Conservation (phyloP, 2,329 filamentous ascomycete species). For the Botrytis elliptica region DNA sequence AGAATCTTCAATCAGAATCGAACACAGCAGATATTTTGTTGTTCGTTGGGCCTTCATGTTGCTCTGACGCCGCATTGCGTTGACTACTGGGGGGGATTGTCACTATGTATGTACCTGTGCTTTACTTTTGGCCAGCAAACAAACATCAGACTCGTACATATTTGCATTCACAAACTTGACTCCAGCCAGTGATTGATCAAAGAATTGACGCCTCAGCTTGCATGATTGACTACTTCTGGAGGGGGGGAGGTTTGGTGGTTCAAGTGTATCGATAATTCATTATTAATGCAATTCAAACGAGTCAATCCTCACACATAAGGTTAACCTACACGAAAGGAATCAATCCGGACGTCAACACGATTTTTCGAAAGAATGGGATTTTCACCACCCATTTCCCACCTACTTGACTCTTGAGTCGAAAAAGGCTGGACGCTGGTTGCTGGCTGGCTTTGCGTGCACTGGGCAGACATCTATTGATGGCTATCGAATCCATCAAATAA, state of each 20-base stretch:
- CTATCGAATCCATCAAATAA: slow-evolving; percentile 11
- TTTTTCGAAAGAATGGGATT: background rate
- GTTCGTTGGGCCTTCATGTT: slow-evolving; percentile 24
- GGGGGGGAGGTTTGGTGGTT: slow-evolving; percentile 5
- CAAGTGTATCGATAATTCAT: background rate
- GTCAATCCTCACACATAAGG: background rate
- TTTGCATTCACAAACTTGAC: slow-evolving; percentile 5
- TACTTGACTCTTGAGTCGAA: background rate
- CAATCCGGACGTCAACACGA: background rate
- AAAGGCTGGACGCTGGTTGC: background rate
- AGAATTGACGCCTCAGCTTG: slow-evolving; percentile 5
- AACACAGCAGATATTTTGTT: slow-evolving; percentile 23
- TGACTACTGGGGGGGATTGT: slow-evolving; percentile 13
- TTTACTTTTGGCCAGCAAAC: slow-evolving; percentile 23
- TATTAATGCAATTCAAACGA: slow-evolving; percentile 19
- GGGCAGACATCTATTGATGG: slow-evolving; percentile 6
- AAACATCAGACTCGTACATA: slow-evolving; percentile 17
- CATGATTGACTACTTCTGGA: background rate
- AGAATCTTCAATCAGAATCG: slow-evolving; percentile 23
- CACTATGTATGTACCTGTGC: slow-evolving; percentile 17
- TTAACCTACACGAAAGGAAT: background rate
- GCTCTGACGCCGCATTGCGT: slow-evolving; percentile 23
- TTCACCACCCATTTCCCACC: background rate
- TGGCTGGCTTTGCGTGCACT: slow-evolving; percentile 2
- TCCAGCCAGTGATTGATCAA: slow-evolving; percentile 13